Base-by-base conservation (phyloP, 2,329 filamentous ascomycete species). In the Penicillium freii region DNA sequence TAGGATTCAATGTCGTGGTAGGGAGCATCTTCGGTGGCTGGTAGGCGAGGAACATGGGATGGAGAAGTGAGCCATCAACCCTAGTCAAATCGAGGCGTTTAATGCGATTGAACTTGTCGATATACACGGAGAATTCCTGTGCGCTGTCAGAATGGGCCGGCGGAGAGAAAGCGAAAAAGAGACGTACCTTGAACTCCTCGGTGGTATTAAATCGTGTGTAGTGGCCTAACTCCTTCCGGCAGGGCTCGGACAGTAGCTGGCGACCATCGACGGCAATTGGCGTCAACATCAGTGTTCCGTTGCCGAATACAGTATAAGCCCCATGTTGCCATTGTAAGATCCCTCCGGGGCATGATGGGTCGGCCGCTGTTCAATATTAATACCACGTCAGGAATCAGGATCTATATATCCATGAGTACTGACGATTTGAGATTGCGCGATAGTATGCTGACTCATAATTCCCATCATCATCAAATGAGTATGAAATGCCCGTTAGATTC, bases 321-420 rank as follows among this genome's bases (percentile, higher is more conserved):
- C 88, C 88, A 69, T 91, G 88, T 69, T 91, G 88, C 81, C 84
- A 91, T 74, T 90, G 87, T 78, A 90, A 84, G 47, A 90, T 81
- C 9, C 82, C 85, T 53, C 80, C 78, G 1, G 86, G 83, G 66
- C 87, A 90, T 58, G 77, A 73, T 29, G 87, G 87, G 15, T 80
- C 76, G 46, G 75, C 73, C 43, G 86, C 86, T 87, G 65, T 60
- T 19, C 9, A 5, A 38, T 29, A 33, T 54, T n/a, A 60, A 51
- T 51, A 45, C 21, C 2, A 6, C 1, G 17, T 17, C 27, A 19
- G 13, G 8, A 49, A 11, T 17, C 27, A 19, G 13, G 8, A 49
- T 49, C 15, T 49, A 54, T 21, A 52, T 52, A 51, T 29, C 19
- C 29, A 25, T 34, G 17, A 31, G 39, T 51, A 80, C 84, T 71